These are phyloP conservation scores for Russula lepida DNA, from an alignment of 768 basidiomycete genomes.

Conservation along the genomic window DNA sequence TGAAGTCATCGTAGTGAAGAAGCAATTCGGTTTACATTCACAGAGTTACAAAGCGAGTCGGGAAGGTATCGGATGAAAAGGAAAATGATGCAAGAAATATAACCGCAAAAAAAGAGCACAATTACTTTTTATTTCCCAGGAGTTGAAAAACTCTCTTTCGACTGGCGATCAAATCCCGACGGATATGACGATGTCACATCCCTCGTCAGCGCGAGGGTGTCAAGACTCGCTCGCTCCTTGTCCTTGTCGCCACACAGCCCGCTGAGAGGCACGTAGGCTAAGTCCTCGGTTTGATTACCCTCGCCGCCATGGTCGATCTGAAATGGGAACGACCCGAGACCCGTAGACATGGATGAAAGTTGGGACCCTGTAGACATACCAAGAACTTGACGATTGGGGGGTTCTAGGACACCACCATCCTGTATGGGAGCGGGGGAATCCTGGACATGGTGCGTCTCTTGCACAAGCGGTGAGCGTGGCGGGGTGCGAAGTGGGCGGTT, in stretches of 20 bases:
- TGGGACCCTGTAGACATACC: slow-evolving; percentile 73
- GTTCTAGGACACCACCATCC: slow-evolving; percentile 24
- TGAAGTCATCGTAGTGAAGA: neutral
- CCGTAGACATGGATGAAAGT: slow-evolving; percentile 67
- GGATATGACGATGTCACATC: slow-evolving; percentile 83
- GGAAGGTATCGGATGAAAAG: neutral
- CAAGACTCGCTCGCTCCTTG: slow-evolving; percentile 72
- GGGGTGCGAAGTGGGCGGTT: slow-evolving; percentile 67
- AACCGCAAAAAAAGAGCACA: neutral
- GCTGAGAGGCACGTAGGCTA: neutral
- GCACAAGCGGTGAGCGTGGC: slow-evolving; percentile 61
- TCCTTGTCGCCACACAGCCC: slow-evolving; percentile 20
- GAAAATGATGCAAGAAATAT: neutral
- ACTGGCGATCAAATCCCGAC: slow-evolving; percentile 50
- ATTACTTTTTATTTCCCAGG: slow-evolving; percentile 3
- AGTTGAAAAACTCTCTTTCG: slow-evolving; percentile 13
- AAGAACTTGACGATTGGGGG: slow-evolving; percentile 53
- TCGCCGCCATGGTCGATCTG: slow-evolving; percentile 59
- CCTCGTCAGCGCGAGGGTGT: slow-evolving; percentile 75
- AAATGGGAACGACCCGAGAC: slow-evolving; percentile 81
- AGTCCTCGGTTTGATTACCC: slow-evolving; percentile 19
- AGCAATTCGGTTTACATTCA: slow-evolving; percentile 6
- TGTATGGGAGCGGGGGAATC: neutral
- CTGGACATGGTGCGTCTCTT: slow-evolving; percentile 32
- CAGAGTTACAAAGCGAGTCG: slow-evolving; percentile 3